Evolutionary conservation across 2,329 filamentous ascomycete genomes (phyloP).

Genomic region (Didymella lethalis): DNA sequence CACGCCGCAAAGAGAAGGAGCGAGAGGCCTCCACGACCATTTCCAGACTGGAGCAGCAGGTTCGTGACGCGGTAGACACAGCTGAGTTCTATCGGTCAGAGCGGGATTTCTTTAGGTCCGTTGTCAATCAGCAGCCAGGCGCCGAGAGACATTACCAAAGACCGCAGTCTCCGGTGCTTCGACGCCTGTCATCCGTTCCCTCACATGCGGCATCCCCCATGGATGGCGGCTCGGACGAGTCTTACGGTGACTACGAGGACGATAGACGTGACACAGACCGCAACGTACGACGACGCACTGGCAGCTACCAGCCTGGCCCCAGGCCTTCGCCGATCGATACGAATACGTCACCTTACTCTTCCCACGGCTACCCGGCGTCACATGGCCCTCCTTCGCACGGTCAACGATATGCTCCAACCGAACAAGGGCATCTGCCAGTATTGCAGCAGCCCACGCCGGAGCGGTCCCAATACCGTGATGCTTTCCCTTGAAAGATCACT

Average conservation of each 20-base stretch:
- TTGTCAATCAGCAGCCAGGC: conserved; percentile 67
- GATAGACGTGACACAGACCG: conserved; percentile 43
- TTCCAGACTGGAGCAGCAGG: conserved; percentile 71
- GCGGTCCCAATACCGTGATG: conserved; percentile 26
- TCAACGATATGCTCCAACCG: conserved; percentile 21
- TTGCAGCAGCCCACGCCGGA: conserved; percentile 15
- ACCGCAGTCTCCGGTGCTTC: conserved; percentile 53
- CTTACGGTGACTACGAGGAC: conserved; percentile 45
- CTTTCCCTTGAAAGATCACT: conserved; percentile 22
- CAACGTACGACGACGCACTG: conserved; percentile 50
- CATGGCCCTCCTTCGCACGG: neutral
- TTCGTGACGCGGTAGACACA: conserved; percentile 72
- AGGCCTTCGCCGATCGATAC: conserved; percentile 35
- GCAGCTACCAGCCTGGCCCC: conserved; percentile 45
- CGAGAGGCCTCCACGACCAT: conserved; percentile 74
- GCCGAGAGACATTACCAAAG: conserved; percentile 56
- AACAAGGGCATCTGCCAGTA: conserved; percentile 19
- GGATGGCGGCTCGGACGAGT: conserved; percentile 41
- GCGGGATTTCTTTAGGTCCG: conserved; percentile 67
- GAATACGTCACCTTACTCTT: conserved; percentile 28
- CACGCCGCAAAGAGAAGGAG: conserved; percentile 83
- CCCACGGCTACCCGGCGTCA: conserved; percentile 27
- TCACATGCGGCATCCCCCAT: conserved; percentile 41
- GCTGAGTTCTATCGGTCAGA: conserved; percentile 77
- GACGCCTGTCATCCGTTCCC: conserved; percentile 42